Percentiles rank a stretch among this genome's conserved stretches.
These are phyloP conservation scores for Cryptococcus amylolentus DNA, from an alignment of 1,284 basidiomycete species.

Conservation along the genomic window DNA sequence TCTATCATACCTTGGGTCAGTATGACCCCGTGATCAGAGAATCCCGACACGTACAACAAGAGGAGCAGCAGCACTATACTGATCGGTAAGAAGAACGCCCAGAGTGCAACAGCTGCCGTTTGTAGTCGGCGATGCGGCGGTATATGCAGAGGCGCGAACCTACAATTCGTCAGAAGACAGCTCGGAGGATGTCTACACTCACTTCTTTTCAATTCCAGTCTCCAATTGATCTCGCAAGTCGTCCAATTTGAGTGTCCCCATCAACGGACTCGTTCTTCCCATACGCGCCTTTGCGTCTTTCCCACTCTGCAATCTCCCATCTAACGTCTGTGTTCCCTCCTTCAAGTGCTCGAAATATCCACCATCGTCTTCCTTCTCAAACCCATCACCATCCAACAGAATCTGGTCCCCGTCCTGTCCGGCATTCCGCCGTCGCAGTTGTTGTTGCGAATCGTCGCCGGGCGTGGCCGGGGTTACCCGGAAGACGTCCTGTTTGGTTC, in stretches of 20 bases:
- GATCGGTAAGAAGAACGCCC: constrained; percentile 76
- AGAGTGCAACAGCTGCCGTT: constrained; percentile 78
- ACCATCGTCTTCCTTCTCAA: background rate
- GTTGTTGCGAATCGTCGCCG: background rate
- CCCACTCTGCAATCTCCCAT: background rate
- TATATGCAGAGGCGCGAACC: constrained; percentile 49
- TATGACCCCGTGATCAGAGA: background rate
- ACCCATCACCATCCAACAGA: background rate
- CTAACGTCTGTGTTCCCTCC: constrained; percentile 13
- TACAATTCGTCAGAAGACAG: constrained; percentile 9
- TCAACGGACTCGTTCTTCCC: constrained; percentile 24
- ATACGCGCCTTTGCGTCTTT: constrained; percentile 4
- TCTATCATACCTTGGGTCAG: constrained; percentile 52
- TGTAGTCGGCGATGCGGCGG: constrained; percentile 64
- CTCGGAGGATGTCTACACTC: constrained; percentile 10
- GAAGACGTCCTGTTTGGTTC: background rate
- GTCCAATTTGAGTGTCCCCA: constrained; percentile 25
- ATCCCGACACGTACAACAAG: constrained; percentile 62
- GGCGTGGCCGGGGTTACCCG: constrained; percentile 2
- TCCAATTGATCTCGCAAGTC: constrained; percentile 29
- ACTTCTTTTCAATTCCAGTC: constrained; percentile 37
- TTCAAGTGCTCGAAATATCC: constrained; percentile 8
- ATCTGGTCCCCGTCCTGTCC: background rate
- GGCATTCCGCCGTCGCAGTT: constrained; percentile 6
- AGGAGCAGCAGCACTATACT: constrained; percentile 68